Percentiles rank a stretch among this genome's conserved stretches.
phyloP scores from a whole-genome alignment of 768 basidiomycete species.

The Pisolithus albus region DNA sequence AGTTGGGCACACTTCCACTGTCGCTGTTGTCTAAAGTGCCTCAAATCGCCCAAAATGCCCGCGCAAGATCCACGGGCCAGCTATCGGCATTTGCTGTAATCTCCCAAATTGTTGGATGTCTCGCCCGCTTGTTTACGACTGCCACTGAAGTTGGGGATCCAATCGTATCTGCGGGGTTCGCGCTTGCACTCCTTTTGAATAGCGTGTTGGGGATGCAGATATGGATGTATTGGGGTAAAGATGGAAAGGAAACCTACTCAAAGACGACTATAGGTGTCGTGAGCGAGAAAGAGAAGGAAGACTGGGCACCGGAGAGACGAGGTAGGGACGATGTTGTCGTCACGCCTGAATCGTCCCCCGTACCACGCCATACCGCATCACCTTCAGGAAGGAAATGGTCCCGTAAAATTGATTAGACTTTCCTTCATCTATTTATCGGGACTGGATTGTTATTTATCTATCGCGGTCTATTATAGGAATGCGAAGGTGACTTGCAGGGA shows the following conservation, averaged over 20 bases:
- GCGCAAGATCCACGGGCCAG: slow-evolving; percentile 78
- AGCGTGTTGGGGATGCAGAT: slow-evolving; percentile 78
- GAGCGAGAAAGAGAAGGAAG: slow-evolving; percentile 22
- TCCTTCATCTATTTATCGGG: slow-evolving; percentile 10
- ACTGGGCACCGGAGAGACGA: slow-evolving; percentile 20
- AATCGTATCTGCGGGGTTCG: slow-evolving; percentile 78
- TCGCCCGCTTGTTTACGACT: slow-evolving; percentile 91
- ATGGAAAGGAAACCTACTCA: slow-evolving; percentile 26
- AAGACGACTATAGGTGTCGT: slow-evolving; percentile 13
- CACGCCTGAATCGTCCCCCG: slow-evolving; percentile 33
- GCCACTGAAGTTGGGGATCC: slow-evolving; percentile 80
- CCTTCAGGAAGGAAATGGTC: slow-evolving; percentile 63
- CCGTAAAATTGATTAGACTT: slow-evolving; percentile 59
- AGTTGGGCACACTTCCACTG: slow-evolving; percentile 83
- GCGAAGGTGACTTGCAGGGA: neutral
- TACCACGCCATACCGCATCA: slow-evolving; percentile 34
- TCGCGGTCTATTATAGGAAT: neutral
- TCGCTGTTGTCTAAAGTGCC: slow-evolving; percentile 91
- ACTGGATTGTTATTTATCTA: slow-evolving; percentile 15
- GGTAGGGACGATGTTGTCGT: slow-evolving; percentile 38
- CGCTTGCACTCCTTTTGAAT: slow-evolving; percentile 76
- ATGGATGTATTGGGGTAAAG: slow-evolving; percentile 75
- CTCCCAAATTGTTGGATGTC: slow-evolving; percentile 80
- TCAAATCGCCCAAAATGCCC: slow-evolving; percentile 81
- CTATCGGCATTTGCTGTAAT: slow-evolving; percentile 90